These are phyloP conservation scores for Rhodotorula sp. DNA, from an alignment of 1,284 basidiomycete genomes.

Conservation along the genomic window DNA sequence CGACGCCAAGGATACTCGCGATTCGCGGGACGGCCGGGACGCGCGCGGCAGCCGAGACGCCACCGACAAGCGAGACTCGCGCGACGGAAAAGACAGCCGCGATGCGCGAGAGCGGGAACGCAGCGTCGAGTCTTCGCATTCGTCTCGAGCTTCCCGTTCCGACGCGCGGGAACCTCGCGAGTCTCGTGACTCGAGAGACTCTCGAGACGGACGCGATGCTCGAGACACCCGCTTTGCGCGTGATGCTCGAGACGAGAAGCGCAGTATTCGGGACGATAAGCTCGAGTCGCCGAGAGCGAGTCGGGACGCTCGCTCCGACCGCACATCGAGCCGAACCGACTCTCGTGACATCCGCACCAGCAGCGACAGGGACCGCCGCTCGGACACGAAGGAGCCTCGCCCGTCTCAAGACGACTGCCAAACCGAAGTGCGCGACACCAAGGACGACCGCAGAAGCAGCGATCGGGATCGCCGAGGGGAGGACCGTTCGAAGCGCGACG, in stretches of 20 bases:
- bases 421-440: no score
- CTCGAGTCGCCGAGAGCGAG: no score
- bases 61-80: constrained; percentile 1
- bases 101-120: constrained; percentile 4
- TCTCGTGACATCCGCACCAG: no score
- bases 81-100: constrained; percentile 1
- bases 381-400: not conserved
- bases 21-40: not conserved
- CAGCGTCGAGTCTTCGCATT: constrained; percentile 22
- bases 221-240: not conserved
- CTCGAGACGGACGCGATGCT: not conserved
- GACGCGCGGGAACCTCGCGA: not conserved
- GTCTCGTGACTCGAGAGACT: not conserved
- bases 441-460: constrained; percentile 51
- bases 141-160: not conserved
- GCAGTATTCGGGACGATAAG: no score
- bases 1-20: not conserved
- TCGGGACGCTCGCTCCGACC: no score
- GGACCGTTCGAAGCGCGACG: not conserved
- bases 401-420: no score
- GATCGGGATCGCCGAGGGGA: constrained; percentile 48
- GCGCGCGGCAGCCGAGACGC: not conserved
- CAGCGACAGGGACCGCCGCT: not conserved
- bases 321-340: no score
- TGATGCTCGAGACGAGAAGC: not conserved